Base-by-base conservation (phyloP, 2,329 filamentous ascomycete genomes). In the Penicillium expansum region DNA sequence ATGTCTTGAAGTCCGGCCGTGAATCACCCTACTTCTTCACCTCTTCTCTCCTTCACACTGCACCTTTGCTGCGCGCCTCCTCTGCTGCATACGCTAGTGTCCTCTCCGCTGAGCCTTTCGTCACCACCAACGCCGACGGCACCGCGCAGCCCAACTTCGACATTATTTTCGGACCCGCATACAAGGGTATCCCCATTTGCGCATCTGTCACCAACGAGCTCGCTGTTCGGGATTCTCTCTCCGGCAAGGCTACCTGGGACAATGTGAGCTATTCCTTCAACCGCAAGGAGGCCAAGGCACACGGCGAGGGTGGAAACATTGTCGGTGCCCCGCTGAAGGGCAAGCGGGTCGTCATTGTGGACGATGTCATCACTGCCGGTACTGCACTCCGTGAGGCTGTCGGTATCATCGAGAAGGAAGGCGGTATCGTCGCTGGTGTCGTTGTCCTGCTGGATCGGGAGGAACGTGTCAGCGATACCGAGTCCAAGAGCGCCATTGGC, bases 11-110 rank as follows among this genome's bases (percentile, higher is more conserved):
- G 80, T 97, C 92, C 52, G 90, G 91, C 77, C 90, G 93, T 69
- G 72, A 76, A 68, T 96, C 92, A 13, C 94, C 94, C 41, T 97
- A 97, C 83, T 97, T 97, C 82, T 96, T 97, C 86, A 97, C 96
- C 76, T 92, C 92, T 45, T 92, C 92, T 58, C 86, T 90, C 68
- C 95, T 97, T 77, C 91, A 94, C 81, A 87, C 87, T 51, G 89
- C 88, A 22, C 83, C 87, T 60, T 84, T 96, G 30, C 85, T 95
- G 62, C 84, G 83, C 61, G 86, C 91, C 55, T 90, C 96, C 65
- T 85, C 89, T 51, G 83, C 86, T 39, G 92, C 93, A 57, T 97
- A 93, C 76, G 93, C 93, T 1, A 78, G 81, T 54, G 81, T 82
- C 1, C 74, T 86, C 41, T 76, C 80, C 52, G 64, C 74, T n/a